phyloP scores from a whole-genome alignment of 2,329 filamentous ascomycete species.

The Lomentospora prolificans region DNA sequence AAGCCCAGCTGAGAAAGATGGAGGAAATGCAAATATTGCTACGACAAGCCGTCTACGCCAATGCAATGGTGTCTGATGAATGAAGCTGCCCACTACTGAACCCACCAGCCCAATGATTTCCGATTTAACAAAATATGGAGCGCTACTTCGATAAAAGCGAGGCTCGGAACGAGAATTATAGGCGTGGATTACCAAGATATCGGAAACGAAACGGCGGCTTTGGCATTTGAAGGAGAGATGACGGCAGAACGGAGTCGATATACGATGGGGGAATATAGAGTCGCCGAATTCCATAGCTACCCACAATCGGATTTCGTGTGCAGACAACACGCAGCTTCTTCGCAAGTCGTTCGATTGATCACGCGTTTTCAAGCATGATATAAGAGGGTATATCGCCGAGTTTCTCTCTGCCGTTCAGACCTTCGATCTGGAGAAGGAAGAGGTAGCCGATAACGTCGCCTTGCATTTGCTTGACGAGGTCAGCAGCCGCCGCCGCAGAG shows the following conservation, averaged over 20 bases:
- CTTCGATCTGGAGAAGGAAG: slow-evolving; percentile 92
- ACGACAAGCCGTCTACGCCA: background rate
- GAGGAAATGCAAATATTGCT: background rate
- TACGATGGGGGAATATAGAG: background rate
- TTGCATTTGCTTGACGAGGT: slow-evolving; percentile 77
- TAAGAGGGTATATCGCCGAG: slow-evolving; percentile 68
- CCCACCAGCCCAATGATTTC: background rate
- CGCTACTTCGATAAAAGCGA: background rate
- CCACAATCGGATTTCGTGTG: background rate
- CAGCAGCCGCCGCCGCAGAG: slow-evolving; percentile 77
- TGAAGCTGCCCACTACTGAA: background rate
- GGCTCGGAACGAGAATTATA: background rate
- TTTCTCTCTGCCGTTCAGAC: slow-evolving; percentile 85
- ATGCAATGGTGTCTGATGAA: background rate
- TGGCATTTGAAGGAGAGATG: background rate
- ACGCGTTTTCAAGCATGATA: slow-evolving; percentile 61
- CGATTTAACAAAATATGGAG: no score
- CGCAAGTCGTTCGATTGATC: slow-evolving; percentile 12
- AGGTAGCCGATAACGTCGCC: slow-evolving; percentile 81
- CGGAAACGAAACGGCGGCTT: background rate
- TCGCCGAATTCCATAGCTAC: background rate
- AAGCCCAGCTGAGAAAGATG: no score
- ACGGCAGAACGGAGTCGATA: background rate
- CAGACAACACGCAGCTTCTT: background rate
- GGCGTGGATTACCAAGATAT: no score